Evolutionary conservation across 495 filamentous ascomycete genomes (phyloP).

Genomic region (Hamigera avellanea): DNA sequence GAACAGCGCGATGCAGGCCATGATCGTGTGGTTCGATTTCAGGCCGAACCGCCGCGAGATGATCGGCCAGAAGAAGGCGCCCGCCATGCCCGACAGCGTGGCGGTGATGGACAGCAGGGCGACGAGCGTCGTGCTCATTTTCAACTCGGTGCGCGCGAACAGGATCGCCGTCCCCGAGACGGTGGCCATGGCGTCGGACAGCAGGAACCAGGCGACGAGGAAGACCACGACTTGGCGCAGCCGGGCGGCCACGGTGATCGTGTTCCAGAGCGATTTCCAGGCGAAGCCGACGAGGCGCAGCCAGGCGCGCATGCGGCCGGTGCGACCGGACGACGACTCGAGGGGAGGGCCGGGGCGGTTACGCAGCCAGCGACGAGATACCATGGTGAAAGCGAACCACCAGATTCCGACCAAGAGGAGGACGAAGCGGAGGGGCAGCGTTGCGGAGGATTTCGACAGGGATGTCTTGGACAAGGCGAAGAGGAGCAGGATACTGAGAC

Average conservation of each 20-base stretch:
- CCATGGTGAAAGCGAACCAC: conserved; percentile 79
- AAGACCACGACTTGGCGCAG: conserved; percentile 75
- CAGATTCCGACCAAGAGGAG: conserved; percentile 74
- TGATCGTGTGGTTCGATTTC: conserved; percentile 65
- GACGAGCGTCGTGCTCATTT: conserved; percentile 63
- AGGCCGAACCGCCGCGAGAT: conserved; percentile 52
- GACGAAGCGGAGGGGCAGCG: conserved; percentile 54
- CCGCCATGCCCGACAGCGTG: conserved; percentile 64
- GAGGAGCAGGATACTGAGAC: conserved; percentile 58
- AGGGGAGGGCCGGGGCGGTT: conserved; percentile 75
- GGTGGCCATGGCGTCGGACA: conserved; percentile 81
- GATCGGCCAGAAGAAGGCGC: conserved; percentile 73
- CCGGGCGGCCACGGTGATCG: conserved; percentile 58
- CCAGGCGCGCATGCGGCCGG: conserved; percentile 20
- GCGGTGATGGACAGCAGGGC: conserved; percentile 77
- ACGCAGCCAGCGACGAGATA: conserved; percentile 69
- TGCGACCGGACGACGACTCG: conserved; percentile 8
- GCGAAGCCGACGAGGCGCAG: conserved; percentile 54
- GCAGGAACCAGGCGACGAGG: conserved; percentile 76
- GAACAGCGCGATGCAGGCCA: conserved; percentile 71
- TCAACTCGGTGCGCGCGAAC: conserved; percentile 77
- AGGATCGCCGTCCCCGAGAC: conserved; percentile 85
- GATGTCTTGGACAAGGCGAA: conserved; percentile 54
- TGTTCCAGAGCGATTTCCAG: conserved; percentile 71
- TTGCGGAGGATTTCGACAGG: conserved; percentile 19